Evolutionary conservation across 495 filamentous ascomycete species (phyloP), one percentile per base, ranked within the genome.

Genomic region (Trichoderma parareesei): DNA sequence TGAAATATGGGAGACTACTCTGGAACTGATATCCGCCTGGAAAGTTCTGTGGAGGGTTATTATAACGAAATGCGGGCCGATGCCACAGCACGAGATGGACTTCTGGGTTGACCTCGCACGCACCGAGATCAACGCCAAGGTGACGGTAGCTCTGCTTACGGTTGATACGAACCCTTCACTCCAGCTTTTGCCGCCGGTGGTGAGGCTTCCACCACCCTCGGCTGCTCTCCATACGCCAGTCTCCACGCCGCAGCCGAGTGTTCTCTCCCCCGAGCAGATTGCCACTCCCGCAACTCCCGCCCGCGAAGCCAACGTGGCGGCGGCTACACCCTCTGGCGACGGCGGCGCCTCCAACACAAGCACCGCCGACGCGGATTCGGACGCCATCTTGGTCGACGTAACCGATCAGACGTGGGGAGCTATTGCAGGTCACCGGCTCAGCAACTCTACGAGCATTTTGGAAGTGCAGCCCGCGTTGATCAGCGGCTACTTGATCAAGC

Each of bases 1-100:
- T 63, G 93, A 97, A 68, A 90, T 98, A 5, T 97, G 92, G 93
- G 84, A 85, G 41, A 88, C 88, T 27, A 96, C 93, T 0, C 80
- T 86, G 35, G 89, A 89, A 60, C 85, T 96, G 33, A 84, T 96
- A 53, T 84, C 88, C 2, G 78, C 76, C 10, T 81, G 82, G 65
- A 88, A 86, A 67, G 85, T 91, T 9, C 83, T 87, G 14, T 97
- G 93, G 93, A 86, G 88, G 43, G 73, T 98, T 10, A 84, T 91
- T 62, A 76, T 98, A 63, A 87, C 87, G 13, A 90, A 88, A 72
- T 86, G 86, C 35, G 87, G 87, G 7, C 78, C 82, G 11, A 88
- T 95, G 77, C 84, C 89, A 38, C 77, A 81, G 44, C 84, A 89
- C n/a, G 93, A 97, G 72, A 73, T 88, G 43, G 88, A 92, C 27